Evolutionary conservation across 2,329 filamentous ascomycete genomes (phyloP).

Genomic region (Fusarium sp.): DNA sequence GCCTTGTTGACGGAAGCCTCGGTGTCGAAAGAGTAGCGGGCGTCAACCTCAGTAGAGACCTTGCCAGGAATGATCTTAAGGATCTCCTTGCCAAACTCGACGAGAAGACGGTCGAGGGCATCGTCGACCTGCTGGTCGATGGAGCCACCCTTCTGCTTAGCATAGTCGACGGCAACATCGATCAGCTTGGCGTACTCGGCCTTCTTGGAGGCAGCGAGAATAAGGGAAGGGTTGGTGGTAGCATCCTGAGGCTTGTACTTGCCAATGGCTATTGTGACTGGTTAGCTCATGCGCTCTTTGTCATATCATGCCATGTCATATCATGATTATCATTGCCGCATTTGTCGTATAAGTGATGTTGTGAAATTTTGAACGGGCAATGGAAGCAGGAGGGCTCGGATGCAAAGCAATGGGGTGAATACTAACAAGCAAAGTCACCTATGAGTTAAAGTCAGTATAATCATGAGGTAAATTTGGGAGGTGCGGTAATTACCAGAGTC

Average conservation of each 20-base stretch:
- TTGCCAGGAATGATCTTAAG: conserved; percentile 97
- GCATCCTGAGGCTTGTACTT: conserved; percentile 99
- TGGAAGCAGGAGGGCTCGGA: conserved; percentile 17
- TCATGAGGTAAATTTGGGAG: conserved; percentile 13
- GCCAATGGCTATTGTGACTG: conserved; percentile 79
- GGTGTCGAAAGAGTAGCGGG: conserved; percentile 94
- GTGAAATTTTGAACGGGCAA: conserved; percentile 3
- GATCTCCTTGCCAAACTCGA: conserved; percentile 98
- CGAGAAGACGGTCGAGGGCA: conserved; percentile 92
- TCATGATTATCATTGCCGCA: conserved; percentile 27
- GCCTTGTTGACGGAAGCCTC: conserved; percentile 95
- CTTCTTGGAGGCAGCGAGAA: conserved; percentile 98
- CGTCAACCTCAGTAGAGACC: conserved; percentile 99
- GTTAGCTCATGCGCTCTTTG: conserved; percentile 44
- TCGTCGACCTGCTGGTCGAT: conserved; percentile 88
- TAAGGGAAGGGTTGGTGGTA: conserved; percentile 99
- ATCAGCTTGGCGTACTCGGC: conserved; percentile 94
- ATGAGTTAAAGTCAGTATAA: conserved; percentile 52
- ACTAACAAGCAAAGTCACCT: conserved; percentile 85
- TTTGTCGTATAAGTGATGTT: conserved; percentile 4
- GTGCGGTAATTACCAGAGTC: conserved; percentile 82
- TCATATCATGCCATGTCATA: conserved; percentile 30
- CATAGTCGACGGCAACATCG: conserved; percentile 85
- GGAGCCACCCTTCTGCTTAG: conserved; percentile 78
- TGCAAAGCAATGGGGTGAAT: conserved; percentile 23